Percentiles rank a stretch among this genome's conserved stretches.
Conservation (phyloP, 2,329 filamentous ascomycete species). For the Aspergillus novofumigatus region DNA sequence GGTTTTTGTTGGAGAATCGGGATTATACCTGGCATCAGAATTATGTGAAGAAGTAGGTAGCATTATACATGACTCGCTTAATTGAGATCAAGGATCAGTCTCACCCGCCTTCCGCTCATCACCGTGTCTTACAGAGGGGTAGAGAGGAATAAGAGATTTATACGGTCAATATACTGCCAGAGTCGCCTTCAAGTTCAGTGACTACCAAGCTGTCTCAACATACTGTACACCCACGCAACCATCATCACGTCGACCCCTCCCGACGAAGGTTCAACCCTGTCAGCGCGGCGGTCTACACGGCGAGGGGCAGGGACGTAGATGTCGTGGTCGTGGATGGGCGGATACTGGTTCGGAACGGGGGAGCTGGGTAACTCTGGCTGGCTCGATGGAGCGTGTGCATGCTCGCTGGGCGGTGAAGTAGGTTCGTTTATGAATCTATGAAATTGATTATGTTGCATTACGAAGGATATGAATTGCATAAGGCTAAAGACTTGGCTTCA, state of each 20-base stretch:
- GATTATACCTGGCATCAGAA: slow-evolving; percentile 47
- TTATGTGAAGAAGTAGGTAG: slow-evolving; percentile 18
- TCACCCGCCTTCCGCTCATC: too few species aligned
- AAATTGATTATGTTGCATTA: neutral
- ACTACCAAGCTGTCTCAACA: slow-evolving; percentile 6
- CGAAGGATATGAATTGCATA: neutral
- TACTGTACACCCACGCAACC: slow-evolving; percentile 48
- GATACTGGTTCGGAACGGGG: slow-evolving; percentile 36
- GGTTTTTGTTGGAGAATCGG: slow-evolving; percentile 25
- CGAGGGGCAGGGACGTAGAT: too few species aligned
- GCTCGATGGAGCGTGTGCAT: slow-evolving; percentile 33
- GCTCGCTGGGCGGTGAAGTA: slow-evolving; percentile 22
- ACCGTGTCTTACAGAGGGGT: neutral
- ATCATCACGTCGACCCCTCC: slow-evolving; percentile 50
- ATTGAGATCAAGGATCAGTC: too few species aligned
- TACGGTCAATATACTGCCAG: too few species aligned
- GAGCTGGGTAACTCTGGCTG: slow-evolving; percentile 36
- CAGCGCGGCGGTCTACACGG: too few species aligned
- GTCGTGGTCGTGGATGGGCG: slow-evolving; percentile 43
- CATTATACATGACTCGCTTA: too few species aligned
- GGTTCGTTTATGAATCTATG: too few species aligned
- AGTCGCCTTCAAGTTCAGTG: too few species aligned
- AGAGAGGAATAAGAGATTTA: neutral
- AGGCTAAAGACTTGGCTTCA: slow-evolving; percentile 20
- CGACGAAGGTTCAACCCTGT: too few species aligned